Base-by-base conservation (phyloP, 1,284 basidiomycete species). In the Rhizopogon parksii region DNA sequence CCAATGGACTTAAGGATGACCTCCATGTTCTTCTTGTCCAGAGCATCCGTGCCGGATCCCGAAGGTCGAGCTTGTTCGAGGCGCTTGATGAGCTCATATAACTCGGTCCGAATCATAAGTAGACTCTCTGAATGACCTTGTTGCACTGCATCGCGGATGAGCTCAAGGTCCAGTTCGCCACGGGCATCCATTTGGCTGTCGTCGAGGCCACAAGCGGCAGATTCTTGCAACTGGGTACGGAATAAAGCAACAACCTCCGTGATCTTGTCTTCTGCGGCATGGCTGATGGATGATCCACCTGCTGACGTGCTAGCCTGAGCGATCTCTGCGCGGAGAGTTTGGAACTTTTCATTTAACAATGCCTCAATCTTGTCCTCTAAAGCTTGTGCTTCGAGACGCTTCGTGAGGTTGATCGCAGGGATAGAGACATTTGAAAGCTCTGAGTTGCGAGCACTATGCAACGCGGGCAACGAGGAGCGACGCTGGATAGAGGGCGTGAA, bases 131-230 rank as follows among this genome's bases (percentile, higher is more conserved):
- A 72, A 39, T 88, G 82, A 12, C 80, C 78, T 59, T 84, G 76
- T 57, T 87, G 79, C 32, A 91, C 72, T 30, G 82, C 72, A 54
- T 80, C 82, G 60, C 78, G 83, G 59, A 91, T 76, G 53, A 88
- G 69, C 63, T 88, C 82, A 59, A 88, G 80, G 67, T 90, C 87
- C 24, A 88, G 68, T 56, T 89, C 87, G 25, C 84, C 85, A 19
- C 79, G 78, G 25, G 82, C 85, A 61, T 88, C 84, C 68, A 78
- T 71, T 58, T 78, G 78, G 54, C 76, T 79, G 46, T 85, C 82
- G n/a, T 85, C 82, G 53, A 83, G 59, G 15, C 76, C 73, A 32
- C 74, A 71, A 6, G 72, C 68, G 0, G 81, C 80, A 2, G 80
- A 79, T 27, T 83, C 80, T 49, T 79, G 78, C 8, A 88, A 68